Base-by-base conservation (phyloP, 352 stramenopile species). In the Phytopythium cucurbitacearum region DNA sequence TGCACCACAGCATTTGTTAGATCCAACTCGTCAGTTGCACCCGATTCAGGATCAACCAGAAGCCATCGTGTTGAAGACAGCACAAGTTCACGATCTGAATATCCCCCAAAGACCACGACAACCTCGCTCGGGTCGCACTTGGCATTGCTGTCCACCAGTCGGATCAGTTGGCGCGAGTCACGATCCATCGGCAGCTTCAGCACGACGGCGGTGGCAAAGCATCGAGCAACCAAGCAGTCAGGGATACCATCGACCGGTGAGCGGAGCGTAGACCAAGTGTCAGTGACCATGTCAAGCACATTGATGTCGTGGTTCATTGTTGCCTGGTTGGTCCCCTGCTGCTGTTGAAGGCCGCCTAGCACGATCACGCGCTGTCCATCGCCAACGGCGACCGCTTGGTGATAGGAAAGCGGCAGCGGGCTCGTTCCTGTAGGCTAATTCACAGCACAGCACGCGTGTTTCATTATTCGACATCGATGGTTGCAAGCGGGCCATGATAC, bases 41-140 rank as follows among this genome's bases (percentile, higher is more conserved):
- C 46, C 38, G 54, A 69, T 1, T 60, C 51, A 40, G 56, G 53
- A 35, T 87, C 74, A 9, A 89, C 52, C 43, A 86, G 50, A 51
- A 76, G 38, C 57, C 65, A 76, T 11, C 69, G 71, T 3, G 60
- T 62, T 21, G 65, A 44, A 5, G 36, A n/a, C 3, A 71, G 34
- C 5, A 55, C 59, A 40, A 59, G 49, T 1, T 62, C 62, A 10
- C 63, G 57, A 16, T 73, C 54, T 10, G 69, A 74, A 48, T 79
- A 81, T 6, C 80, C 77, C 3, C 79, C 79, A 40, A 85, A 87
- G 35, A 90, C 61, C 13, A 86, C 40, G n/a, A 85, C 65, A 5
- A 52, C 48, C 7, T 69, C 63, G 5, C 56, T 53, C 2, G 51
- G 15, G 28, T 58, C 48, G 40, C 60, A 67, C 10, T 54, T 21